Evolutionary conservation across 495 filamentous ascomycete species (phyloP).

Genomic region (Penicillium samsonianum): DNA sequence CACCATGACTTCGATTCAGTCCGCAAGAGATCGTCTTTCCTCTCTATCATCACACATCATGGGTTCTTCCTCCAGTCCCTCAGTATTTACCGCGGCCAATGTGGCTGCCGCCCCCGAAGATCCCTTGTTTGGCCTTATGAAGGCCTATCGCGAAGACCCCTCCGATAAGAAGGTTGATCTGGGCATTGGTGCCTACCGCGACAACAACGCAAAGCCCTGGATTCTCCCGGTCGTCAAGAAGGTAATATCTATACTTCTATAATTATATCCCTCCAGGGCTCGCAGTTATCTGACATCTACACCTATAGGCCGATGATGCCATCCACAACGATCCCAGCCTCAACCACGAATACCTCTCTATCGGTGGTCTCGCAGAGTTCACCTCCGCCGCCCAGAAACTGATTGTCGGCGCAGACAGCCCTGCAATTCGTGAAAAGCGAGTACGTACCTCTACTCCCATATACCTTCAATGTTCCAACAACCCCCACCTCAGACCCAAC

Average conservation of each 20-base stretch:
- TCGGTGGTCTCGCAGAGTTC: slow-evolving; percentile 82
- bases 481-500: neutral
- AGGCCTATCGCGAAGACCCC: slow-evolving; percentile 81
- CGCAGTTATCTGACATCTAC: slow-evolving; percentile 8
- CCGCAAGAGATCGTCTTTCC: slow-evolving; percentile 41
- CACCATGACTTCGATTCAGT: slow-evolving; percentile 23
- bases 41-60: slow-evolving; percentile 50
- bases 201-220: slow-evolving; percentile 97
- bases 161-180: slow-evolving; percentile 90
- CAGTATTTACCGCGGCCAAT: slow-evolving; percentile 73
- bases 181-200: slow-evolving; percentile 95
- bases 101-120: slow-evolving; percentile 94
- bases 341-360: slow-evolving; percentile 98
- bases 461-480: neutral
- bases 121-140: slow-evolving; percentile 90
- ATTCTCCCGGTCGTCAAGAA: slow-evolving; percentile 94
- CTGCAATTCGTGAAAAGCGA: slow-evolving; percentile 81
- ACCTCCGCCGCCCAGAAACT: slow-evolving; percentile 87
- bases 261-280: no score
- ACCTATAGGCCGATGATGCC: slow-evolving; percentile 79
- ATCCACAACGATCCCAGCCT: slow-evolving; percentile 82
- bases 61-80: slow-evolving; percentile 46
- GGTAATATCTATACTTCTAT: slow-evolving; percentile 50
- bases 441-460: slow-evolving; percentile 39
- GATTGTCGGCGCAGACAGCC: slow-evolving; percentile 76